Conservation (phyloP, 805 yeast genomes). For the Saccharomycopsis microspora region DNA sequence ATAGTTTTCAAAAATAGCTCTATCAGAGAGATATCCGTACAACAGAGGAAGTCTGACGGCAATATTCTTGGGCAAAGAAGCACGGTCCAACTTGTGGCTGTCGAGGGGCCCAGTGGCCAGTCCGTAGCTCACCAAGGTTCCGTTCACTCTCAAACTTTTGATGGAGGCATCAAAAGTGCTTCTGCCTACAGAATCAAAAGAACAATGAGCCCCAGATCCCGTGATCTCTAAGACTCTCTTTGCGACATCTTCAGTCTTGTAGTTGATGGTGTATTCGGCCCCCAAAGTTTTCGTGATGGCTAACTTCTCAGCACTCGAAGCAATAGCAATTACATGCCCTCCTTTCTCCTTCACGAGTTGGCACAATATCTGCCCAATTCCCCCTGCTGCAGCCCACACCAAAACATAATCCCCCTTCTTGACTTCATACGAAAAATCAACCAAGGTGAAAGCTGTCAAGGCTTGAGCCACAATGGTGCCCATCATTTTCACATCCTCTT, state of each 20-base stretch:
- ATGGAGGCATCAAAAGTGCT: conserved; percentile 60
- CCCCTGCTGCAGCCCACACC: conserved; percentile 94
- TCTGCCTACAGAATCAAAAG: conserved; percentile 70
- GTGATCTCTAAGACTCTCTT: conserved; percentile 49
- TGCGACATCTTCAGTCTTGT: conserved; percentile 42
- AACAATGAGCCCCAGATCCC: conserved; percentile 45
- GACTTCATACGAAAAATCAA: conserved; percentile 46
- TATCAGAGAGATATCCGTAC: conserved; percentile 36
- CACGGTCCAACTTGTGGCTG: conserved; percentile 44
- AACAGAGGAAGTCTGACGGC: conserved; percentile 56
- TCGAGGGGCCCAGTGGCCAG: conserved; percentile 76
- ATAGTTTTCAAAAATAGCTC: conserved; percentile 47
- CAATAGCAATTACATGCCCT: conserved; percentile 76
- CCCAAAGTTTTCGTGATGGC: conserved; percentile 57
- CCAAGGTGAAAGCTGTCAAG: conserved; percentile 66
- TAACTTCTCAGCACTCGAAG: conserved; percentile 68
- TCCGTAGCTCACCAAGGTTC: conserved; percentile 69
- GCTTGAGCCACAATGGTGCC: conserved; percentile 64
- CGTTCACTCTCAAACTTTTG: conserved; percentile 52
- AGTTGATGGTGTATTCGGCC: conserved; percentile 61
- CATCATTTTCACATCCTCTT: conserved; percentile 38
- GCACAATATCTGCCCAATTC: conserved; percentile 65
- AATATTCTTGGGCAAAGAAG: conserved; percentile 48
- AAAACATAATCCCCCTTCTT: conserved; percentile 60
- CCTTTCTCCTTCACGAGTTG: conserved; percentile 57